Conservation (phyloP, 257 asterid genomes). For the Mentha longifolia region DNA sequence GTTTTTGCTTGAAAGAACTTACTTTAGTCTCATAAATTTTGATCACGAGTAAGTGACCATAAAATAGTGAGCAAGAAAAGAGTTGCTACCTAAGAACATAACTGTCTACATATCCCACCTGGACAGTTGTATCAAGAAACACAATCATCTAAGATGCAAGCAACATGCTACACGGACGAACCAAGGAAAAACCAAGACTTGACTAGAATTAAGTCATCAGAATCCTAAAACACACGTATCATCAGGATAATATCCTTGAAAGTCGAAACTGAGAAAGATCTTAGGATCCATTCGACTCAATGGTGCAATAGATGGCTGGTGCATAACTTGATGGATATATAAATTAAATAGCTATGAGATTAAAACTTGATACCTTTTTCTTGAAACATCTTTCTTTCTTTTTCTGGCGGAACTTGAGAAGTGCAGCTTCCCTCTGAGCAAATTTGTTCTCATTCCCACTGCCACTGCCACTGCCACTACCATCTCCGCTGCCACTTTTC, state of each 20-base stretch:
- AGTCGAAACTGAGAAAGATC: background rate
- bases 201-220: slow-evolving; percentile 4
- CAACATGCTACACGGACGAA: background rate
- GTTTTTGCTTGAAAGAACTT: background rate
- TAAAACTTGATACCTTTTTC: slow-evolving; percentile 58
- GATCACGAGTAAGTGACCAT: background rate
- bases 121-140: background rate
- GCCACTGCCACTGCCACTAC: slow-evolving; percentile 60
- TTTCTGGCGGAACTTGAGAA: slow-evolving; percentile 73
- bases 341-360: slow-evolving; percentile 11
- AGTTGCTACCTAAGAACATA: background rate
- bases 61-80: slow-evolving; percentile 11
- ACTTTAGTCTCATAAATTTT: background rate
- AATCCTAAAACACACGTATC: background rate
- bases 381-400: slow-evolving; percentile 72
- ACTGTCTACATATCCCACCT: background rate
- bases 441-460: slow-evolving; percentile 54
- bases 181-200: background rate
- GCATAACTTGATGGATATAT: background rate
- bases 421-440: slow-evolving; percentile 67
- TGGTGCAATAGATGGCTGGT: background rate
- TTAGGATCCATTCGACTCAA: background rate
- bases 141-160: background rate
- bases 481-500: slow-evolving; percentile 66
- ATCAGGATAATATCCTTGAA: background rate